These are phyloP conservation scores for Leucocoprinus leucothites DNA, from an alignment of 768 basidiomycete genomes.

Conservation along the genomic window DNA sequence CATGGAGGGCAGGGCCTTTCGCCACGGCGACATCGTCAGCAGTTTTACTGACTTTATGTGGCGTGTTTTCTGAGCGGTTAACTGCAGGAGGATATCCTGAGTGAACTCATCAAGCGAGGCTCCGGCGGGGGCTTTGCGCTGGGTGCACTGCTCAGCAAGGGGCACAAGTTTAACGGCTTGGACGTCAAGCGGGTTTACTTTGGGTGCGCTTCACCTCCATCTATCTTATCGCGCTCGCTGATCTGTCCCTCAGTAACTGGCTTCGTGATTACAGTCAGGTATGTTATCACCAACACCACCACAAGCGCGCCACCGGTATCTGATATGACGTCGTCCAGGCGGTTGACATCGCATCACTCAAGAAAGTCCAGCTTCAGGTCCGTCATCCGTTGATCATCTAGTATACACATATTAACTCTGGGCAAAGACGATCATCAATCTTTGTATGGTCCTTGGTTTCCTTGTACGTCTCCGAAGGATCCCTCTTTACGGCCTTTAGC, in stretches of 20 bases:
- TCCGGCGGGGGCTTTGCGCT: slow-evolving; percentile 57
- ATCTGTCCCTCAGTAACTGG: slow-evolving; percentile 61
- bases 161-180: slow-evolving; percentile 70
- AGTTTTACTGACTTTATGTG: background rate
- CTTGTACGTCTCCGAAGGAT: slow-evolving; percentile 44
- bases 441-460: slow-evolving; percentile 91
- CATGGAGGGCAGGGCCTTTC: slow-evolving; percentile 81
- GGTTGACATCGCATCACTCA: slow-evolving; percentile 77
- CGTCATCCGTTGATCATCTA: slow-evolving; percentile 12
- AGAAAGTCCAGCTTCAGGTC: slow-evolving; percentile 69
- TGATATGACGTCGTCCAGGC: slow-evolving; percentile 40
- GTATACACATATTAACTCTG: slow-evolving; percentile 5
- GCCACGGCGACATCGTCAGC: slow-evolving; percentile 86
- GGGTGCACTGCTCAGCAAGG: slow-evolving; percentile 53
- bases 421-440: slow-evolving; percentile 75
- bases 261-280: slow-evolving; percentile 85
- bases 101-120: slow-evolving; percentile 55
- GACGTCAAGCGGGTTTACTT: slow-evolving; percentile 86
- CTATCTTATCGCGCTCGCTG: slow-evolving; percentile 1
- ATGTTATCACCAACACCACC: slow-evolving; percentile 10
- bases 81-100: slow-evolving; percentile 65
- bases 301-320: background rate
- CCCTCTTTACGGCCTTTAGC: background rate
- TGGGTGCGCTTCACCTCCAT: slow-evolving; percentile 43
- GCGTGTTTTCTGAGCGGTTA: slow-evolving; percentile 12